Percentiles rank a stretch among this genome's conserved stretches.
These are phyloP conservation scores for Entonaema liquescens DNA, from an alignment of 495 filamentous ascomycete species.

Conservation along the genomic window DNA sequence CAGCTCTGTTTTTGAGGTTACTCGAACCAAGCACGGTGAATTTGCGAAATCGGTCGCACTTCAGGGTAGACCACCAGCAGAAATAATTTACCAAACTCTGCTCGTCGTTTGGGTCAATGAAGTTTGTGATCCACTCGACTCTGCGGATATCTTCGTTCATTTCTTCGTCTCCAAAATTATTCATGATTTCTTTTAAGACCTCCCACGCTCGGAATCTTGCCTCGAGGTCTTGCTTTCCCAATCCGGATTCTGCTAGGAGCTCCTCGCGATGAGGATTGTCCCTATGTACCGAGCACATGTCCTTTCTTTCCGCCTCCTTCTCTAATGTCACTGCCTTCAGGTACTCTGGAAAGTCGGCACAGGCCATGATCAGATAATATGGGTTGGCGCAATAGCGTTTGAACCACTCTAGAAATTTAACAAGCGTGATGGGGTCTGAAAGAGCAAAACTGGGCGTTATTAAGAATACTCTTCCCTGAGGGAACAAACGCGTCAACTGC, in stretches of 20 bases:
- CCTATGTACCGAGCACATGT: slow-evolving; percentile 20
- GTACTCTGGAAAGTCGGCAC: slow-evolving; percentile 55
- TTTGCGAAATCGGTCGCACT: slow-evolving; percentile 56
- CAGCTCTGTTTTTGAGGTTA: slow-evolving; percentile 38
- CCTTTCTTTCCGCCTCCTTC: slow-evolving; percentile 48
- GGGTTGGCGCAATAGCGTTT: slow-evolving; percentile 34
- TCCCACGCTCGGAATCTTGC: slow-evolving; percentile 39
- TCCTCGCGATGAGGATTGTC: slow-evolving; percentile 23
- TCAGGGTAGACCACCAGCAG: slow-evolving; percentile 59
- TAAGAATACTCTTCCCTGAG: slow-evolving; percentile 64
- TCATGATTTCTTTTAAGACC: slow-evolving; percentile 36
- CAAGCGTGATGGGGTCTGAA: slow-evolving; percentile 58
- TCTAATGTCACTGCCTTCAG: slow-evolving; percentile 51
- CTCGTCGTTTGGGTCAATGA: slow-evolving; percentile 62
- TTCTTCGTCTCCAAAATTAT: slow-evolving; percentile 37
- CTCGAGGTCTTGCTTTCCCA: slow-evolving; percentile 32
- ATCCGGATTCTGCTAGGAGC: slow-evolving; percentile 21
- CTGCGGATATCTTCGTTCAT: slow-evolving; percentile 49
- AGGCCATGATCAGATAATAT: slow-evolving; percentile 41
- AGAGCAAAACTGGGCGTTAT: slow-evolving; percentile 71
- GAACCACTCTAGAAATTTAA: slow-evolving; percentile 69
- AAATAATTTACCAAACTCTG: slow-evolving; percentile 63
- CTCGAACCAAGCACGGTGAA: slow-evolving; percentile 59
- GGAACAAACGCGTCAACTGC: slow-evolving; percentile 63
- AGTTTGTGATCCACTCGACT: slow-evolving; percentile 51